These are phyloP conservation scores for Colletotrichum lindemuthianum DNA, from an alignment of 2,329 filamentous ascomycete genomes.

Conservation along the genomic window DNA sequence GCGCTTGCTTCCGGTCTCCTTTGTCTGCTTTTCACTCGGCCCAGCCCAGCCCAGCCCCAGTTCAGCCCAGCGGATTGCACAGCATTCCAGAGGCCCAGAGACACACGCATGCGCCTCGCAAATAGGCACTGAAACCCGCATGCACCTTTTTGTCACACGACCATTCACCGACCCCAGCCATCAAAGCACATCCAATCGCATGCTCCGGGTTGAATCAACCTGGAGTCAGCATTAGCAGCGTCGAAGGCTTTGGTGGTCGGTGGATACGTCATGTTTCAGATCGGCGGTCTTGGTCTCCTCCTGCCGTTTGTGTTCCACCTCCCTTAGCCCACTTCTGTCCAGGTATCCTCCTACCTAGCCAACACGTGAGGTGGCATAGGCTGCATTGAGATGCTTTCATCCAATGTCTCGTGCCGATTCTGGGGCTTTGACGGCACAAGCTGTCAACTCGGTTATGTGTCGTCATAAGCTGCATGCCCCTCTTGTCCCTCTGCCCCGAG, in stretches of 20 bases:
- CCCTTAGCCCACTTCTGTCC: background rate
- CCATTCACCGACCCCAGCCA: background rate
- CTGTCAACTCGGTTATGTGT: conserved; percentile 12
- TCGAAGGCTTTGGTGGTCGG: conserved; percentile 7
- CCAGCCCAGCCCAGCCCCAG: conserved; percentile 10
- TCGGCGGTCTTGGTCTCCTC: conserved; percentile 3
- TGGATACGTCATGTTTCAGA: conserved; percentile 32
- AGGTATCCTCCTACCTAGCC: background rate
- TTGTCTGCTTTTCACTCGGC: conserved; percentile 26
- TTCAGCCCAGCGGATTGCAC: background rate
- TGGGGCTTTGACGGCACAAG: background rate
- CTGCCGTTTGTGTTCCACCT: background rate
- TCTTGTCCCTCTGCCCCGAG: background rate
- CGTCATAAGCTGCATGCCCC: conserved; percentile 22
- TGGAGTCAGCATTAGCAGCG: background rate
- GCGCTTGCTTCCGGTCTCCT: conserved; percentile 22
- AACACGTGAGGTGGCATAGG: no score
- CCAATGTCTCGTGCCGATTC: background rate
- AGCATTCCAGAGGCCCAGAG: background rate
- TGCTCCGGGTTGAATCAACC: background rate
- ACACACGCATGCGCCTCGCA: background rate
- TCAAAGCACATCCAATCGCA: background rate
- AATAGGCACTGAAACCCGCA: background rate
- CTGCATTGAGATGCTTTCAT: conserved; percentile 24
- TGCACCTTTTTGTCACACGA: conserved; percentile 18